Evolutionary conservation across 306 rosid genomes (phyloP).

Genomic region (Rosa persica): DNA sequence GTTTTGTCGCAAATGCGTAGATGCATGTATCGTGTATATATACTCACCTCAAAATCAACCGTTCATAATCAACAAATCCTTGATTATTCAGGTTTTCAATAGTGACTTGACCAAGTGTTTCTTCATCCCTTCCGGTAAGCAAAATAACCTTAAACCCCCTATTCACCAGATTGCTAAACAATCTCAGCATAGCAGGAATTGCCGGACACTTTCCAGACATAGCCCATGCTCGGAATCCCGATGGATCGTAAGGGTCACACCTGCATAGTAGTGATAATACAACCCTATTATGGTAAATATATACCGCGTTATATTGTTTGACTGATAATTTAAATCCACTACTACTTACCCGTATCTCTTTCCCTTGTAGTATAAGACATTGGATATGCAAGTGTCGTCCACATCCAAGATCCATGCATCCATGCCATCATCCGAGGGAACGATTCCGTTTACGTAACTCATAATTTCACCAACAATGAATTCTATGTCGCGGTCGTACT

Average conservation of each 20-base stretch:
- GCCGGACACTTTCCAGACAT: conserved; percentile 56
- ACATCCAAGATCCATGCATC: conserved; percentile 80
- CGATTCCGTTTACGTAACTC: conserved; percentile 30
- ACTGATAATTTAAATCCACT: neutral
- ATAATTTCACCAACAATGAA: conserved; percentile 37
- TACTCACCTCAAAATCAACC: conserved; percentile 69
- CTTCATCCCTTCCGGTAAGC: conserved; percentile 69
- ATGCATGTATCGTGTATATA: neutral
- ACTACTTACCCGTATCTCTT: conserved; percentile 58
- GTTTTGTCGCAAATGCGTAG: neutral
- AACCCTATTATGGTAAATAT: neutral
- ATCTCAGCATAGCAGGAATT: conserved; percentile 24
- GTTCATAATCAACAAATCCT: conserved; percentile 68
- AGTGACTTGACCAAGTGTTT: conserved; percentile 49
- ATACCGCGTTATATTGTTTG: neutral
- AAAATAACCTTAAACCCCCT: conserved; percentile 67
- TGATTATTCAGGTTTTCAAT: conserved; percentile 51
- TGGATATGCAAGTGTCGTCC: conserved; percentile 84
- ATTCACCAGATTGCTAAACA: conserved; percentile 39
- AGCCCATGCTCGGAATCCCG: conserved; percentile 70
- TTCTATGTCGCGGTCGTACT: conserved; percentile 48
- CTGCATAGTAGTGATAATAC: conserved; percentile 22
- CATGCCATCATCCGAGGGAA: conserved; percentile 30
- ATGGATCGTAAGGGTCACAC: conserved; percentile 74
- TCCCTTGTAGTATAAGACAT: conserved; percentile 47